Percentiles rank a stretch among this genome's conserved stretches.
These are phyloP conservation scores for Neurospora sp. DNA, from an alignment of 495 filamentous ascomycete genomes.

Conservation along the genomic window DNA sequence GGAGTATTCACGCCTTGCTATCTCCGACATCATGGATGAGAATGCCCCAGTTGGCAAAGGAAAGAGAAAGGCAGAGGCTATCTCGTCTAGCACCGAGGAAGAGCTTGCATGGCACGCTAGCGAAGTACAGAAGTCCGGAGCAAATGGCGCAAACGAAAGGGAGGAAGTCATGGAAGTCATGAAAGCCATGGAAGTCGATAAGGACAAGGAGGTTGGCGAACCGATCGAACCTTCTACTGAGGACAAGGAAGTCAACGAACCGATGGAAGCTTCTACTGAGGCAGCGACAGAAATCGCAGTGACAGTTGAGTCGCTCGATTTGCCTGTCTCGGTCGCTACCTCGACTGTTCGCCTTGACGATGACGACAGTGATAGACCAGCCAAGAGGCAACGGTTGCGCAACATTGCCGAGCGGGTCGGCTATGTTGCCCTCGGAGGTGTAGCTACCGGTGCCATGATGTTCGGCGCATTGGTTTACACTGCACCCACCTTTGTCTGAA, in stretches of 20 bases:
- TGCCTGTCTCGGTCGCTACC: neutral
- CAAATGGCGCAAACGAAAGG: neutral
- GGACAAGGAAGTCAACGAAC: neutral
- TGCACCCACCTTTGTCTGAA: constrained; percentile 30
- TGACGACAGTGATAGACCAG: constrained; percentile 7
- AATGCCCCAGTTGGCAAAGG: neutral
- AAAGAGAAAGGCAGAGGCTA: constrained; percentile 29
- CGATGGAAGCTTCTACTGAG: neutral
- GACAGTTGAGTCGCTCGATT: neutral
- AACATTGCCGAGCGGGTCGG: constrained; percentile 27
- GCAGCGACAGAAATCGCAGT: neutral
- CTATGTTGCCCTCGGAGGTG: constrained; percentile 31
- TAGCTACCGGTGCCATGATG: constrained; percentile 28
- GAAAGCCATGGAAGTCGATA: neutral
- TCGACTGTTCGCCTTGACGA: neutral
- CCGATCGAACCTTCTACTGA: neutral
- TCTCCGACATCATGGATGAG: constrained; percentile 1
- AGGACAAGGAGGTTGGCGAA: neutral
- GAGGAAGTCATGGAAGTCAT: neutral
- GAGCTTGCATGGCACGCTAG: constrained; percentile 13
- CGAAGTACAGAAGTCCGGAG: neutral
- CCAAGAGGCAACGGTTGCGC: constrained; percentile 25
- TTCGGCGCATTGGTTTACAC: constrained; percentile 31
- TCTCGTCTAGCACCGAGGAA: constrained; percentile 20
- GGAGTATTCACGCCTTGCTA: neutral